A percentile compares a stretch with the other conserved stretches of the same genome.
These are phyloP conservation scores for Fomitopsis pinicola DNA, from an alignment of 1,284 basidiomycete genomes.

Conservation along the genomic window DNA sequence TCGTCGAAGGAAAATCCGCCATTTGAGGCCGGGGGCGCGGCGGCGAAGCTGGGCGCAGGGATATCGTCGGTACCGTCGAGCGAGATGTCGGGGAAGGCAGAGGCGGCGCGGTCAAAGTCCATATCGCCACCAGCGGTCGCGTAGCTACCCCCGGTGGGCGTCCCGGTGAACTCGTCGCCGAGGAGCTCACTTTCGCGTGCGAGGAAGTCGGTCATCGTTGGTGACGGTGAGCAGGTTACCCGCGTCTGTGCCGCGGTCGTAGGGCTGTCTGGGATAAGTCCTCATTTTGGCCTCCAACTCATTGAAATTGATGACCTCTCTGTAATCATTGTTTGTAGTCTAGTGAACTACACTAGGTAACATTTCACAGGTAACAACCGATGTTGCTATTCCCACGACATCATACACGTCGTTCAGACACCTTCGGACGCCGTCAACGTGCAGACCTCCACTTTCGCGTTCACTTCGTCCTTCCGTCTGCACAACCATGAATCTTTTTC, in stretches of 20 bases:
- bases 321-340: no score
- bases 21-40: slow-evolving; percentile 14
- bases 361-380: no score
- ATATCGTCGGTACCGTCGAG: slow-evolving; percentile 61
- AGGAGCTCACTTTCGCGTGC: slow-evolving; percentile 32
- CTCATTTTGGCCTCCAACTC: background rate
- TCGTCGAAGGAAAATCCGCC: slow-evolving; percentile 61
- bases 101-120: slow-evolving; percentile 74
- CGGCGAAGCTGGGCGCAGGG: slow-evolving; percentile 33
- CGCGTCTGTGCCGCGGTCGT: background rate
- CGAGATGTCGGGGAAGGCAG: slow-evolving; percentile 84
- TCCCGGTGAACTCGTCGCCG: slow-evolving; percentile 29
- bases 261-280: background rate
- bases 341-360: no score
- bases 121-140: slow-evolving; percentile 43
- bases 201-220: slow-evolving; percentile 30
- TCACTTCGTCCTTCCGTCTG: background rate
- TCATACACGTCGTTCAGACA: background rate
- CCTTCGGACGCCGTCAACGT: background rate
- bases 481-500: slow-evolving; percentile 11
- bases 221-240: slow-evolving; percentile 1
- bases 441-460: slow-evolving; percentile 2
- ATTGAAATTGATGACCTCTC: background rate
- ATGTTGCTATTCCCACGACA: background rate
- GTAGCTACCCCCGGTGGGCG: slow-evolving; percentile 24